Base-by-base conservation (phyloP, 495 filamentous ascomycete genomes). In the Talaromyces thailandensis region DNA sequence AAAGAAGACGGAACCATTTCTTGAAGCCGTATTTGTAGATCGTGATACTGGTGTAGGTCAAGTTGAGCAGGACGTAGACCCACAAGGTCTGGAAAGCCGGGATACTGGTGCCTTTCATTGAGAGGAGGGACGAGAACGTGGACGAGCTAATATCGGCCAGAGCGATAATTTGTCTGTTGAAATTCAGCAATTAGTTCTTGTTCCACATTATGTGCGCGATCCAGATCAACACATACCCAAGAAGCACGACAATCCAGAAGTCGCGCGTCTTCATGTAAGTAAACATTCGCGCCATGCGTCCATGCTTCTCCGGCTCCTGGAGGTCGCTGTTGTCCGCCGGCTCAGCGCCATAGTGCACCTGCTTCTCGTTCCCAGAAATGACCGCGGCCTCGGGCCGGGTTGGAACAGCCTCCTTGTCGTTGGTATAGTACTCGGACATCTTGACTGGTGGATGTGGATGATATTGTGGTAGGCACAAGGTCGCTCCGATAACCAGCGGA, bases 31-130 rank as follows among this genome's bases (percentile, higher is more conserved):
- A 91, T 50, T 79, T 80, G 79, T 95, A 93, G 26, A 96, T 73
- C 1, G 92, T 93, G 71, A 88, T 88, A 12, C 85, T 82, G 21
- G 92, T 87, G 76, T 94, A 98, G 63, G 96, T 81, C 23, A 90
- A 63, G 28, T 87, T 88, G 37, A 98, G 80, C n/a, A 97, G 73
- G n/a, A 89, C 81, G 72, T 98, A 98, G 72, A 92, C 96, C 79
- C 96, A 92, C 67, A 98, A 84, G 5, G 90, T 92, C 76, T 98
- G 94, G 77, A 97, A 96, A 43, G 94, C 92, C 14, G 94, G 94
- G 68, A 98, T 95, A 37, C 84, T 90, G 64, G 90, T 94, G 29
- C 84, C 81, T 62, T 83, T 73, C 2, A 70, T 66, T 23, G 78
- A 81, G 14, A 98, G 88, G 24, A 97, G 85, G 12, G 81, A 81